Conservation (phyloP, 148 eudicot species). For the Camellia granthamiana region DNA sequence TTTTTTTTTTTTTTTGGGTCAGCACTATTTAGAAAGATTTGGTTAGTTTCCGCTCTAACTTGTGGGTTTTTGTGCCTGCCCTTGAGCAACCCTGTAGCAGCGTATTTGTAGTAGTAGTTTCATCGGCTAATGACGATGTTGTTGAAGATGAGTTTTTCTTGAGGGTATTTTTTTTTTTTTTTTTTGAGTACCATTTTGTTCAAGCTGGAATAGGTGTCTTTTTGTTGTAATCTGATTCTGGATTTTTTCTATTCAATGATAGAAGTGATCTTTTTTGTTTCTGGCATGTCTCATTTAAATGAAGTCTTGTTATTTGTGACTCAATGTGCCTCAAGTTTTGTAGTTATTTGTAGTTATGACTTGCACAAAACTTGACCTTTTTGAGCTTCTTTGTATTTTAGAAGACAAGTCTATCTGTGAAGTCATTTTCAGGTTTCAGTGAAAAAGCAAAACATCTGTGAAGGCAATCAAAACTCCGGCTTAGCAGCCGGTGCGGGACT, state of each 20-base stretch:
- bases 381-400: too few relatives aligned
- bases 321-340: too few relatives aligned
- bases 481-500: too few relatives aligned
- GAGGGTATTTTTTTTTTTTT: not conserved
- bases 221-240: slow-evolving; percentile 11
- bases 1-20: slow-evolving; percentile 13
- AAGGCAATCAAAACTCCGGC: too few relatives aligned
- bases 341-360: too few relatives aligned
- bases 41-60: slow-evolving; percentile 19
- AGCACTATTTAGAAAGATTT: not conserved
- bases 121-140: slow-evolving; percentile 14
- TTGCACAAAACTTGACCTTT: too few relatives aligned
- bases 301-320: too few relatives aligned
- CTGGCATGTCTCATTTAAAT: too few relatives aligned
- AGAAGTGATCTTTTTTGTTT: too few relatives aligned
- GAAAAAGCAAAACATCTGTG: too few relatives aligned
- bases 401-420: too few relatives aligned
- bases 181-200: not conserved
- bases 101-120: slow-evolving; percentile 21
- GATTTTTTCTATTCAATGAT: not conserved
- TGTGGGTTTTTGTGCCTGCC: slow-evolving; percentile 13
- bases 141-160: slow-evolving; percentile 1
- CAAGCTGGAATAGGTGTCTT: not conserved
- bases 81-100: slow-evolving; percentile 19
- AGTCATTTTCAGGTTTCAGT: too few relatives aligned